phyloP scores from a whole-genome alignment of 2,329 filamentous ascomycete genomes.

The Arthrinium puccinioides region DNA sequence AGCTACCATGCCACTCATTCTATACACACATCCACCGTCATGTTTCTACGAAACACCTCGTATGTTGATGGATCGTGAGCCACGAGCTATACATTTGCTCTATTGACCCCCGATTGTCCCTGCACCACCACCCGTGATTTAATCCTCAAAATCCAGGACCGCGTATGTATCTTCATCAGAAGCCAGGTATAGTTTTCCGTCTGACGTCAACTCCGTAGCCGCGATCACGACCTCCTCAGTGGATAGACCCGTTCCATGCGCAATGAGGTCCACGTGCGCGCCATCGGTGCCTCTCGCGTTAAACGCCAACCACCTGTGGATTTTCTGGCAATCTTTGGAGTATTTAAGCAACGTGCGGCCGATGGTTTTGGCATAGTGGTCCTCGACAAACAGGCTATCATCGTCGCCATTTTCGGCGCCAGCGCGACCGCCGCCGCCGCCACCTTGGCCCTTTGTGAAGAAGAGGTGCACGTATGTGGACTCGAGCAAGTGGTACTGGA shows the following conservation, averaged over 20 bases:
- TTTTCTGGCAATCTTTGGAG: slow-evolving; percentile 30
- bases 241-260: slow-evolving; percentile 56
- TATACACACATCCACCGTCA: too few relatives aligned
- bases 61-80: too few relatives aligned
- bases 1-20: slow-evolving; percentile 11
- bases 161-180: slow-evolving; percentile 92
- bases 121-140: neutral
- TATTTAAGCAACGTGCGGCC: too few relatives aligned
- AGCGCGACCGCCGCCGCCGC: slow-evolving; percentile 25
- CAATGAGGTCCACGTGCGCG: slow-evolving; percentile 72
- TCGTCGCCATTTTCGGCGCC: slow-evolving; percentile 34
- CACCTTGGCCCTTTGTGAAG: slow-evolving; percentile 59
- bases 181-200: slow-evolving; percentile 80
- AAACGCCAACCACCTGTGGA: slow-evolving; percentile 59
- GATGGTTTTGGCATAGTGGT: slow-evolving; percentile 33
- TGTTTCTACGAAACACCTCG: too few relatives aligned
- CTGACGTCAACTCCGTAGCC: slow-evolving; percentile 70
- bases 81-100: neutral
- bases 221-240: slow-evolving; percentile 65
- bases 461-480: slow-evolving; percentile 81
- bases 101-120: neutral
- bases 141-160: slow-evolving; percentile 55
- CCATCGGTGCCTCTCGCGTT: slow-evolving; percentile 73
- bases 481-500: slow-evolving; percentile 88
- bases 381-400: slow-evolving; percentile 51